Conservation (phyloP, 2,329 filamentous ascomycete genomes). For the Botrytis deweyae region DNA sequence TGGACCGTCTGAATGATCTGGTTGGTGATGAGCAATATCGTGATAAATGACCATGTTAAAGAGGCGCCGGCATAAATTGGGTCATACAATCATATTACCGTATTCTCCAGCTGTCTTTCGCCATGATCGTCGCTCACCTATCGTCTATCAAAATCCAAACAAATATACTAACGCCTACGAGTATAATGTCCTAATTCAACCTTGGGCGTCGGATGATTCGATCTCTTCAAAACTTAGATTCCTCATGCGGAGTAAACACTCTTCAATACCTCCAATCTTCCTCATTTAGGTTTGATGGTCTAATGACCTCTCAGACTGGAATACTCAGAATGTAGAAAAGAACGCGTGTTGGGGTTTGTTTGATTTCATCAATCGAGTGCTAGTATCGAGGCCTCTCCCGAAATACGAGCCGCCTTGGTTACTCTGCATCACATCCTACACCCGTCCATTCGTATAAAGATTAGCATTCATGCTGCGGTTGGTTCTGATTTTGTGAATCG, state of each 20-base stretch:
- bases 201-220: background rate
- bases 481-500: background rate
- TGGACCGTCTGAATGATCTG: background rate
- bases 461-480: background rate
- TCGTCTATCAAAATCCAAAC: background rate
- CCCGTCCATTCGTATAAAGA: slow-evolving; percentile 2
- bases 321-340: background rate
- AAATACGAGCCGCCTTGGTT: slow-evolving; percentile 12
- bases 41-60: slow-evolving; percentile 10
- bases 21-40: slow-evolving; percentile 10
- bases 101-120: background rate
- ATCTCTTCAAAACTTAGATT: background rate
- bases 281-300: background rate
- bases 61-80: slow-evolving; percentile 19
- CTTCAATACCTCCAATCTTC: background rate
- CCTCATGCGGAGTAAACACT: background rate
- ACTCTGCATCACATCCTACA: background rate
- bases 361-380: background rate
- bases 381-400: background rate
- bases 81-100: background rate
- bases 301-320: background rate
- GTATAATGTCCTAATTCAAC: background rate
- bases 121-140: background rate
- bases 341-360: background rate
- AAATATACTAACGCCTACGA: background rate